Conservation (phyloP, 2,329 filamentous ascomycete species). For the Ascochyta viciae-villosae region DNA sequence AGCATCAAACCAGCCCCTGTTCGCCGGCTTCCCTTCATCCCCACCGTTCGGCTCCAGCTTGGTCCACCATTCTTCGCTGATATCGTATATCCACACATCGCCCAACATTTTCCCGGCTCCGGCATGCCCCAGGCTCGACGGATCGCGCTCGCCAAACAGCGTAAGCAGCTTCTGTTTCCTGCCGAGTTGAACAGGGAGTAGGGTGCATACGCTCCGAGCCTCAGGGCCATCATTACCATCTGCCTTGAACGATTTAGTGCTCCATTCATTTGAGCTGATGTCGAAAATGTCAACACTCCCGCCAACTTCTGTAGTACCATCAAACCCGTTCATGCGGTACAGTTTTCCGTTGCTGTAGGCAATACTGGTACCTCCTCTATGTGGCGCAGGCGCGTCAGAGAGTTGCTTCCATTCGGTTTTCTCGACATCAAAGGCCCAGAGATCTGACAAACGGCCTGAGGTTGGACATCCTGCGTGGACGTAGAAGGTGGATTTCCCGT, state of each 20-base stretch:
- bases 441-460: constrained; percentile 68
- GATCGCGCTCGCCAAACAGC: constrained; percentile 62
- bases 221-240: constrained; percentile 57
- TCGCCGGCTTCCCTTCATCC: constrained; percentile 43
- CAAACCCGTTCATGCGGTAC: constrained; percentile 82
- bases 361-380: constrained; percentile 72
- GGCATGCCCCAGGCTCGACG: constrained; percentile 59
- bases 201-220: constrained; percentile 58
- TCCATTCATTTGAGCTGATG: constrained; percentile 51
- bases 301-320: constrained; percentile 73
- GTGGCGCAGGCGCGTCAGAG: constrained; percentile 69
- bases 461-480: constrained; percentile 78
- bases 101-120: constrained; percentile 64
- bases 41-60: constrained; percentile 29
- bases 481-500: constrained; percentile 73
- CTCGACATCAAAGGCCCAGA: constrained; percentile 79
- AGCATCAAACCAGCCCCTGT: constrained; percentile 63
- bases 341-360: constrained; percentile 69
- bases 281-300: constrained; percentile 72
- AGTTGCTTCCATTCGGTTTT: constrained; percentile 71
- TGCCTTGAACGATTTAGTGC: constrained; percentile 44
- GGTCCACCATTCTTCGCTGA: constrained; percentile 46
- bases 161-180: constrained; percentile 55
- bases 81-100: constrained; percentile 59
- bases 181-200: constrained; percentile 52